phyloP scores from a whole-genome alignment of 2,329 filamentous ascomycete species.

The Hymenoscyphus albidus region DNA sequence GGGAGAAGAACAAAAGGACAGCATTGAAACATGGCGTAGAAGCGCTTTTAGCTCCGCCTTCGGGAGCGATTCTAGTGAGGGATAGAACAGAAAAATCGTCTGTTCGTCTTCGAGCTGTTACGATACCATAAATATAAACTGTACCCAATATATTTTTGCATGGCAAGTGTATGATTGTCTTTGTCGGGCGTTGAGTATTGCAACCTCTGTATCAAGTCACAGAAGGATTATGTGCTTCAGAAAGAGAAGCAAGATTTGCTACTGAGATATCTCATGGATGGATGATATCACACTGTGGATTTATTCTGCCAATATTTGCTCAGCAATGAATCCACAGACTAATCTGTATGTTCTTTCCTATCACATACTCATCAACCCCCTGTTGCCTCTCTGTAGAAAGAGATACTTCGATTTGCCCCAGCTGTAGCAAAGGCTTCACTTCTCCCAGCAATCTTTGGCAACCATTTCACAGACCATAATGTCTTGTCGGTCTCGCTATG shows the following conservation, averaged over 20 bases:
- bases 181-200: background rate
- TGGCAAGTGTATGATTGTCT: background rate
- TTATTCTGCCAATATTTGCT: background rate
- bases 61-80: background rate
- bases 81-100: background rate
- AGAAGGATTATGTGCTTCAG: background rate
- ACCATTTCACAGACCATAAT: conserved; percentile 80
- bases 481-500: conserved; percentile 86
- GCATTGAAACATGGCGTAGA: conserved; percentile 35
- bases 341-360: background rate
- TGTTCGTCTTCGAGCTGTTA: background rate
- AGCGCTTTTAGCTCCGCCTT: conserved; percentile 23
- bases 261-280: background rate
- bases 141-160: background rate
- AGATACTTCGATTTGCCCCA: conserved; percentile 70
- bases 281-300: background rate
- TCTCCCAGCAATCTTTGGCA: conserved; percentile 60
- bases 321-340: background rate
- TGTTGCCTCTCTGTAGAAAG: conserved; percentile 82
- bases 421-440: conserved; percentile 74
- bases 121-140: background rate
- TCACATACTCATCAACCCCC: conserved; percentile 40
- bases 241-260: background rate
- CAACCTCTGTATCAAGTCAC: background rate
- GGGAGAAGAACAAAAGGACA: conserved; percentile 58